Percentiles rank a stretch among this genome's conserved stretches.
Evolutionary conservation across 2,329 filamentous ascomycete genomes (phyloP).

Genomic region (Aspergillus sp.): DNA sequence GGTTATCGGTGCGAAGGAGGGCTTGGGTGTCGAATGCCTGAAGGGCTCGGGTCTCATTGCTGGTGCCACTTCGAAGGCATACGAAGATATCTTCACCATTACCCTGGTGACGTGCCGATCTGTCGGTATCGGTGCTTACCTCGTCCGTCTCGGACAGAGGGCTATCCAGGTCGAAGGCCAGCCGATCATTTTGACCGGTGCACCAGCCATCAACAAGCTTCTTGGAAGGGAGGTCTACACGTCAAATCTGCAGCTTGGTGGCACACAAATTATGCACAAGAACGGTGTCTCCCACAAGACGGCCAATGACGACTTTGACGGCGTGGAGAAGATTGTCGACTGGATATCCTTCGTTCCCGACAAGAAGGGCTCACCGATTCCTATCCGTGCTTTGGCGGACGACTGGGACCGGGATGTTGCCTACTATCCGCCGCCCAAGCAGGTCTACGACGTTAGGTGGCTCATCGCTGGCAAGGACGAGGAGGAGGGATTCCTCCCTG

Average conservation of each 20-base stretch:
- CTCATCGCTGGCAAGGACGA: constrained; percentile 83
- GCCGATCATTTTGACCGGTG: constrained; percentile 96
- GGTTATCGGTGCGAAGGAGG: constrained; percentile 85
- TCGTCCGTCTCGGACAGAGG: constrained; percentile 95
- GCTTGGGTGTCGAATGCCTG: constrained; percentile 93
- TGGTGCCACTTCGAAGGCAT: constrained; percentile 90
- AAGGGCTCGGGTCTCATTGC: constrained; percentile 96
- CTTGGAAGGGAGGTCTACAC: constrained; percentile 97
- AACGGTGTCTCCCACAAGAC: constrained; percentile 99
- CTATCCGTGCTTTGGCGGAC: constrained; percentile 79
- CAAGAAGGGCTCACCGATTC: constrained; percentile 84
- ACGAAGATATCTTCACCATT: constrained; percentile 98
- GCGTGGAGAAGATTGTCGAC: constrained; percentile 93
- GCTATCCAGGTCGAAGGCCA: constrained; percentile 98
- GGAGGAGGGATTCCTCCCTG: constrained; percentile 72
- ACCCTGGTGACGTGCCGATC: constrained; percentile 96
- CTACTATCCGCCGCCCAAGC: constrained; percentile 70
- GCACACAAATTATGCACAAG: constrained; percentile 99
- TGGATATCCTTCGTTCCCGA: constrained; percentile 98
- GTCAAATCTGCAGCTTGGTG: constrained; percentile 96
- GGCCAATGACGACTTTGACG: constrained; percentile 92
- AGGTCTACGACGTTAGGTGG: constrained; percentile 86
- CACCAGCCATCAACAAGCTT: constrained; percentile 94
- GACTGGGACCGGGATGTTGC: constrained; percentile 86
- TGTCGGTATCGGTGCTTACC: constrained; percentile 97